Evolutionary conservation across 768 basidiomycete species (phyloP), one percentile per base, ranked within the genome.

Genomic region (Stropharia rugosoannulata): DNA sequence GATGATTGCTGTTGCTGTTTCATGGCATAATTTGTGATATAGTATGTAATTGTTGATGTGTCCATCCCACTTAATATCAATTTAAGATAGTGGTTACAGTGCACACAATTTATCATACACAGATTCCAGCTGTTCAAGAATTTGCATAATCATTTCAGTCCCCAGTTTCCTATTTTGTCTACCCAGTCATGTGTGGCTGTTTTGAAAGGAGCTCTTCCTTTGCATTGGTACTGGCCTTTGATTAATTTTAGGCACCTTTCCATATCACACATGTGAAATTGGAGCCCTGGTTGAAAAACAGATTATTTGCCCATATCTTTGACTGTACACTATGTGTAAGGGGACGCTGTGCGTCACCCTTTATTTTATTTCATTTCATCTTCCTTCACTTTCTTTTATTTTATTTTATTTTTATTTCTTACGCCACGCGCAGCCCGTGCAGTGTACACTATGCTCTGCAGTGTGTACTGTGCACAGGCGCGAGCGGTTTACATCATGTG

Each of bases 41-140:
- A 82, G 46, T 62, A 76, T 0, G 69, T 62, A 0, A 76, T 56
- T 2, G 68, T 62, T 25, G 63, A 66, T 0, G 75, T 78, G 0
- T 75, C 72, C 0, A 5, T 18, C 0, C 69, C 72, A 51, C 70
- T 71, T 2, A 68, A 64, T 0, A 80, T 50, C 0, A 79, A 45
- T 49, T 80, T 79, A 3, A 62, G 47, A 55, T 81, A 72, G 37
- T 76, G 67, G 58, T 81, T 82, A 51, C 61, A 64, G 0, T 65
- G 50, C 0, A 66, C 6, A 9, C 56, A 51, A 1, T 62, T 32
- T 3, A 70, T 12, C 0, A 79, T 11, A 0, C 54, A 25, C 0
- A 71, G 70, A 29, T 63, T 64, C 64, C 62, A 75, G 12, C 48
- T 60, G 44, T 73, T 75, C 7, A 74, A 4, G 25, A 49, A 67